These are phyloP conservation scores for Styphnolobium japonicum DNA, from an alignment of 306 rosid species.

Conservation along the genomic window DNA sequence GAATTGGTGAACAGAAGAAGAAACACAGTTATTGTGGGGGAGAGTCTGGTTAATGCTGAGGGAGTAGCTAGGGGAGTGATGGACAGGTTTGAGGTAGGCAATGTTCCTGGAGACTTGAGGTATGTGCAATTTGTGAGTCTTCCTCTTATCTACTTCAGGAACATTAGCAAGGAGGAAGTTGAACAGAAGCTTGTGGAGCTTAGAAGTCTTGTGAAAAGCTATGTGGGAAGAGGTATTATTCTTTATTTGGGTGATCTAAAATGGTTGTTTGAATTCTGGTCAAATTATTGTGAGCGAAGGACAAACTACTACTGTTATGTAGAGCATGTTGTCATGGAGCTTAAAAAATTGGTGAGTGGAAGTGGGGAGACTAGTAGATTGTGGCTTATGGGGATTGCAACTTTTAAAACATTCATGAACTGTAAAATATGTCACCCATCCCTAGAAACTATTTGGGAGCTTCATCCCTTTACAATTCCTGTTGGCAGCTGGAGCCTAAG, in stretches of 20 bases:
- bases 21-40: constrained; percentile 70
- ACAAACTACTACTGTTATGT: constrained; percentile 47
- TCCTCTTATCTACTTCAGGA: constrained; percentile 61
- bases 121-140: constrained; percentile 59
- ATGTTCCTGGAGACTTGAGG: constrained; percentile 47
- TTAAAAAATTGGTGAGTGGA: constrained; percentile 56
- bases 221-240: constrained; percentile 68
- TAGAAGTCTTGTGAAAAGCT: constrained; percentile 59
- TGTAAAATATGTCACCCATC: constrained; percentile 69
- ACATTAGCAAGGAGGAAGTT: constrained; percentile 55
- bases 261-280: constrained; percentile 81
- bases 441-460: constrained; percentile 78
- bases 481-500: constrained; percentile 70
- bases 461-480: constrained; percentile 74
- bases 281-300: constrained; percentile 46
- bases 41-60: constrained; percentile 45
- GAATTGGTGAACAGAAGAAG: constrained; percentile 56
- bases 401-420: constrained; percentile 62
- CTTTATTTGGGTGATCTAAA: constrained; percentile 76
- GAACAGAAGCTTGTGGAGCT: constrained; percentile 68
- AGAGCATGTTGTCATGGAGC: constrained; percentile 69
- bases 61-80: constrained; percentile 55
- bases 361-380: constrained; percentile 55
- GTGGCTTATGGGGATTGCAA: constrained; percentile 74
- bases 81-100: constrained; percentile 65